phyloP scores from a whole-genome alignment of 306 rosid species.

The Erythrophleum fordii region DNA sequence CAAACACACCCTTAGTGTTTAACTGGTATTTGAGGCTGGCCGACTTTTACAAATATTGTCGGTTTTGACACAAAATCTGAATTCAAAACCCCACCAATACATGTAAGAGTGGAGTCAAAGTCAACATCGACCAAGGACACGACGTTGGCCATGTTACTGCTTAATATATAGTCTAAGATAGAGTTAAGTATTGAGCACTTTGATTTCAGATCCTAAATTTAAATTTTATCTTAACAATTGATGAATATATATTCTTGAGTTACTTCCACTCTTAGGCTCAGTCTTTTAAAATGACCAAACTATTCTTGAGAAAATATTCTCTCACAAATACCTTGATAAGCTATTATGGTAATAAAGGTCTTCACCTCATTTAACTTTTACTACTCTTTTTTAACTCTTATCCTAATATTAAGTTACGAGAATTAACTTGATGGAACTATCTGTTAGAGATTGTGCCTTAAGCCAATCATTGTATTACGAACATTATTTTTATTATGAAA shows the following conservation, averaged over 20 bases:
- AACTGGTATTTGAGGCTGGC: conserved; percentile 4
- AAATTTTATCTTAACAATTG: background rate
- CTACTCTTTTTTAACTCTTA: background rate
- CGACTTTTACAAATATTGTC: conserved; percentile 20
- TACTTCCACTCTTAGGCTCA: no score
- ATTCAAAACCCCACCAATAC: conserved; percentile 22
- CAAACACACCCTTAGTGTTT: no score
- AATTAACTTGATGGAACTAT: background rate
- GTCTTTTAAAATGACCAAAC: no score
- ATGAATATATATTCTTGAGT: background rate
- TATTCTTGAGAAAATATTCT: no score
- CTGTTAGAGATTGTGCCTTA: no score
- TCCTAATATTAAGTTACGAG: background rate
- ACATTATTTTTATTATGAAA: no score
- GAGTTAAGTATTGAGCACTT: background rate
- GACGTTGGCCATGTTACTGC: background rate
- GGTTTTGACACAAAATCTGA: conserved; percentile 21
- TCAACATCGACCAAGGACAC: conserved; percentile 21
- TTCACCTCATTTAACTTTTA: no score
- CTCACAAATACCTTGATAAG: no score
- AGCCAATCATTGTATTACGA: no score
- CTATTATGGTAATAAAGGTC: no score
- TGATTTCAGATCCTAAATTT: background rate
- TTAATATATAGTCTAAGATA: background rate
- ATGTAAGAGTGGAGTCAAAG: conserved; percentile 21